Conservation (phyloP, 2,329 filamentous ascomycete species). For the Fusarium humuli region DNA sequence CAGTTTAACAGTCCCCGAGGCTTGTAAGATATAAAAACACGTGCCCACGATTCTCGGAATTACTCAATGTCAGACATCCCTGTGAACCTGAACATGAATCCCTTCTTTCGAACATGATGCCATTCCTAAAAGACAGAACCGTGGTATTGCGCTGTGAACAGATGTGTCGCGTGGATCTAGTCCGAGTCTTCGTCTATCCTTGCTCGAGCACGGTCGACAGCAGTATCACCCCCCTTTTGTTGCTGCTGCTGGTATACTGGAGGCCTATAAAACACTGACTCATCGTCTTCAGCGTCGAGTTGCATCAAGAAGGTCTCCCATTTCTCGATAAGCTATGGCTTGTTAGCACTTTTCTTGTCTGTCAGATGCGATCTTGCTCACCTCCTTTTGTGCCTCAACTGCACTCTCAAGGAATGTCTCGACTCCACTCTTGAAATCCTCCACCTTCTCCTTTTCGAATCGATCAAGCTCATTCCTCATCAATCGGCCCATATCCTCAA, state of each 20-base stretch:
- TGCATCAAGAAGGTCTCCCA: slow-evolving; percentile 99
- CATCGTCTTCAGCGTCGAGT: slow-evolving; percentile 92
- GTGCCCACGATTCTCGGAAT: slow-evolving; percentile 44
- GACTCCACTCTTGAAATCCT: slow-evolving; percentile 98
- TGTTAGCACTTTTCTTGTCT: slow-evolving; percentile 37
- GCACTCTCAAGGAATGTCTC: slow-evolving; percentile 98
- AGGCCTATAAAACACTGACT: slow-evolving; percentile 72
- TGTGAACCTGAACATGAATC: slow-evolving; percentile 15
- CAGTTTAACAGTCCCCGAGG: slow-evolving; percentile 47
- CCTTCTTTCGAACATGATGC: slow-evolving; percentile 9
- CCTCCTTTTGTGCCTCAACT: slow-evolving; percentile 98
- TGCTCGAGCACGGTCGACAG: slow-evolving; percentile 68
- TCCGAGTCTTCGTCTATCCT: slow-evolving; percentile 71
- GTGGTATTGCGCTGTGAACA: slow-evolving; percentile 25
- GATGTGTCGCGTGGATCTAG: slow-evolving; percentile 49
- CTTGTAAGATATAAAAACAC: slow-evolving; percentile 53
- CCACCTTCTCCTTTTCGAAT: slow-evolving; percentile 97
- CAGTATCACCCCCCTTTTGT: slow-evolving; percentile 67
- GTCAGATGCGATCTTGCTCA: slow-evolving; percentile 55
- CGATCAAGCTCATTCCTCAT: slow-evolving; percentile 92
- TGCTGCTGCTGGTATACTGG: slow-evolving; percentile 67
- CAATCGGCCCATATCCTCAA: slow-evolving; percentile 96
- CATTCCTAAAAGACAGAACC: slow-evolving; percentile 26
- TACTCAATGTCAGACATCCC: slow-evolving; percentile 38
- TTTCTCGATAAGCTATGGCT: slow-evolving; percentile 75